Evolutionary conservation across 164 flowering plant genomes (phyloP), one percentile per base, ranked within the genome.

Genomic region (Brasenia schreberi): DNA sequence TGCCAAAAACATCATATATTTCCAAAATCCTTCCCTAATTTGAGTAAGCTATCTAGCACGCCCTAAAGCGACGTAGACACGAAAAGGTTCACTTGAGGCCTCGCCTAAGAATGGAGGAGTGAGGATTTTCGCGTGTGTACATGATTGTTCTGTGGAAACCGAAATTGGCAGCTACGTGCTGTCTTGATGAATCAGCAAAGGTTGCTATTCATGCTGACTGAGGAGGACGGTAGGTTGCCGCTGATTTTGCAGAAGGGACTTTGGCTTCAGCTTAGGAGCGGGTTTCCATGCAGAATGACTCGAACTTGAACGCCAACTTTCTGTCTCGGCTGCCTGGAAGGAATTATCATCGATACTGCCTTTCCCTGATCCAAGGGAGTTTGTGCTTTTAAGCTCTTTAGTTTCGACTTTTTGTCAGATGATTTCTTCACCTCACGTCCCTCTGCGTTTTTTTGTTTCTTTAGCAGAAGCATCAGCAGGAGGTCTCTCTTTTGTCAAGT

Each of bases 171-270:
- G 27, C 27, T 23, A 23, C 27, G 27, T 23, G 27, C 27, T 23
- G 27, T 23, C 27, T 23, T 23, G 27, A 23, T 23, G 27, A 23
- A 23, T 23, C 27, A 23, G 27, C 27, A 0, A 23, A 23, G 27
- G 27, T 23, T 23, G 27, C 27, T 23, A 23, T 23, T 23, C 27
- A 23, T 23, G 27, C 27, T 23, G 27, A 23, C 27, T 23, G 0
- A 23, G 27, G 27, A 23, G 27, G 27, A 23, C 1, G 27, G 27
- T 23, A 23, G 27, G 27, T 23, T 23, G 27, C 27, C 27, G 85
- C 69, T 95, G 99, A 77, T 90, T 95, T 77, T 95, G 96, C 71
- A 87, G 64, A 44, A 95, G 76, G 27, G 99, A 92, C 76, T 86
- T 95, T 27, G 96, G 76, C 77, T 82, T 95, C 66, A 95, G 75